Conservation (phyloP, 2,329 filamentous ascomycete genomes). For the Xylaria sp. region DNA sequence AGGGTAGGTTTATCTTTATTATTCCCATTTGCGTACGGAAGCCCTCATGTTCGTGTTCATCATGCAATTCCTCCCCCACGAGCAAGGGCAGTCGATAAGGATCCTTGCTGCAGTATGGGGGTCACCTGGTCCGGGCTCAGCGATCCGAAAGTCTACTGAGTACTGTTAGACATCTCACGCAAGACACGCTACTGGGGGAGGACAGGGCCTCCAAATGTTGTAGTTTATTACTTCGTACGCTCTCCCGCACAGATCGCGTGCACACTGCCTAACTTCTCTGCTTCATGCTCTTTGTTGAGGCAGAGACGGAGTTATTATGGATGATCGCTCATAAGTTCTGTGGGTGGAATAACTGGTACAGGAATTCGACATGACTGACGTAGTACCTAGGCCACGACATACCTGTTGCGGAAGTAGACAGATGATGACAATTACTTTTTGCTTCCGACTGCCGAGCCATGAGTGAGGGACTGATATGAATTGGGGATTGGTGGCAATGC, state of each 20-base stretch:
- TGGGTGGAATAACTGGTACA: neutral
- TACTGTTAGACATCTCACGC: constrained; percentile 13
- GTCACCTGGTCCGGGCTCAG: constrained; percentile 18
- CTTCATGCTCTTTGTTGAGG: neutral
- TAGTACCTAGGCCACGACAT: neutral
- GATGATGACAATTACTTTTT: constrained; percentile 36
- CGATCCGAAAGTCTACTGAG: constrained; percentile 14
- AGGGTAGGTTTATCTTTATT: neutral
- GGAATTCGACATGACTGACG: neutral
- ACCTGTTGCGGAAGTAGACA: neutral
- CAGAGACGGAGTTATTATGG: neutral
- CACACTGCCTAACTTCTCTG: neutral
- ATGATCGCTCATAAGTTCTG: neutral
- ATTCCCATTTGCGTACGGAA: neutral
- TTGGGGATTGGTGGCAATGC: constrained; percentile 24
- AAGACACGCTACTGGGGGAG: neutral
- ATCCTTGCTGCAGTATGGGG: constrained; percentile 34
- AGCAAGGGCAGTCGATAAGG: constrained; percentile 29
- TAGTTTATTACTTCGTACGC: neutral
- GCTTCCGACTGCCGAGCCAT: constrained; percentile 28
- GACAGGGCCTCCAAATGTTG: neutral
- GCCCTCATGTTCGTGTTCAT: constrained; percentile 5
- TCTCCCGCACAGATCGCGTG: neutral
- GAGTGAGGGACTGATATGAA: constrained; percentile 4
- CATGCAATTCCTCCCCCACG: constrained; percentile 24